Percentiles rank a stretch among this genome's conserved stretches.
phyloP scores from a whole-genome alignment of 2,329 filamentous ascomycete genomes.

The Sphaerulina musiva region DNA sequence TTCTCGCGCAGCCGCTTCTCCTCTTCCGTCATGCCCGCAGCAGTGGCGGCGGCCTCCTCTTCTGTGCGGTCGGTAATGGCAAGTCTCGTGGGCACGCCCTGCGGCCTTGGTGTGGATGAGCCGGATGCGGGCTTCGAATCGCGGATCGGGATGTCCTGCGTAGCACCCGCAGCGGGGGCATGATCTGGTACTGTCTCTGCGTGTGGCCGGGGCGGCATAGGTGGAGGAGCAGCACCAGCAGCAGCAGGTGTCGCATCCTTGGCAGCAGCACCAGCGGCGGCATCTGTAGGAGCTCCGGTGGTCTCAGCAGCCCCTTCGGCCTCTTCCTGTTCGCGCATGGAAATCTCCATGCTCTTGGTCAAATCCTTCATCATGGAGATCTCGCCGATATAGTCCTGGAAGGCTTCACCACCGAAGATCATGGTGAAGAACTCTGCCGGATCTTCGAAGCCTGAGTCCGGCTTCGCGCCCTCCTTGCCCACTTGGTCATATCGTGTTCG shows the following conservation, averaged over 20 bases:
- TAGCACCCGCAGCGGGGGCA: constrained; percentile 10
- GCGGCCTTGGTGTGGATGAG: constrained; percentile 45
- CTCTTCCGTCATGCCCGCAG: constrained; percentile 61
- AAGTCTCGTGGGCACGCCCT: constrained; percentile 66
- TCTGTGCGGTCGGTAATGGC: constrained; percentile 85
- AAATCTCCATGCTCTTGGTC: constrained; percentile 97
- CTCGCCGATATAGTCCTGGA: constrained; percentile 94
- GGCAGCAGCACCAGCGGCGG: constrained; percentile 28
- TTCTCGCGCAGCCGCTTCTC: constrained; percentile 71
- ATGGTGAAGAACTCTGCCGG: constrained; percentile 96
- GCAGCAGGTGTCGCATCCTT: constrained; percentile 20
- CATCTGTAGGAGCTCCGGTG: constrained; percentile 36
- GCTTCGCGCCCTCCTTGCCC: constrained; percentile 90
- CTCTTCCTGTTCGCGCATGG: constrained; percentile 67
- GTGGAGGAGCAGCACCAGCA: constrained; percentile 10
- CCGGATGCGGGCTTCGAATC: constrained; percentile 28
- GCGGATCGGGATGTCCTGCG: constrained; percentile 23
- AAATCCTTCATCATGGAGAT: constrained; percentile 98
- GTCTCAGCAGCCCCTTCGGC: constrained; percentile 44
- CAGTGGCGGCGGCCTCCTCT: constrained; percentile 61
- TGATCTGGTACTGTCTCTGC: constrained; percentile 11
- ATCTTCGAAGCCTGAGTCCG: constrained; percentile 85
- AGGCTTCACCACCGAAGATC: constrained; percentile 96
- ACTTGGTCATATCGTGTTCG: constrained; percentile 92
- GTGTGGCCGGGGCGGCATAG: constrained; percentile 2